phyloP scores from a whole-genome alignment of 2,329 filamentous ascomycete genomes.

The Cucurbitaria berberidis region DNA sequence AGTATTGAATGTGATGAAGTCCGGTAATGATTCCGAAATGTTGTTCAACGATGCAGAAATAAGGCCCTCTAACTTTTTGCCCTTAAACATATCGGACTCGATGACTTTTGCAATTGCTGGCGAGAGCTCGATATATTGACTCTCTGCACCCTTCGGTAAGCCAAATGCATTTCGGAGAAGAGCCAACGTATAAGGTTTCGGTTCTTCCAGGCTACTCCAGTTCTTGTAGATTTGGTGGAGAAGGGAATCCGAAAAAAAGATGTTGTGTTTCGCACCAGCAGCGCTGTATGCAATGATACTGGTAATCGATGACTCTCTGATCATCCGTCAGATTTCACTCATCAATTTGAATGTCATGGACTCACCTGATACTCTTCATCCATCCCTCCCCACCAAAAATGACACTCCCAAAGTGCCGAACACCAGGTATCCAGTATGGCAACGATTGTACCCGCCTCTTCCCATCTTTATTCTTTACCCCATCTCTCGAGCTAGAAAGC shows the following conservation, averaged over 20 bases:
- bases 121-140: constrained; percentile 27
- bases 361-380: constrained; percentile 52
- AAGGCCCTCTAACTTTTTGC: constrained; percentile 53
- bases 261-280: constrained; percentile 57
- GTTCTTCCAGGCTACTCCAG: constrained; percentile 22
- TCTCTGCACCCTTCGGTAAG: constrained; percentile 29
- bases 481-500: constrained; percentile 28
- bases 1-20: constrained; percentile 64
- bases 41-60: constrained; percentile 36
- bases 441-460: constrained; percentile 54
- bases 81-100: constrained; percentile 55
- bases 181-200: constrained; percentile 25
- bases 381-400: constrained; percentile 54
- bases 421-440: constrained; percentile 66
- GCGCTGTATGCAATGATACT: constrained; percentile 58
- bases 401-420: constrained; percentile 62
- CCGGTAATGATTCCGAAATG: constrained; percentile 55
- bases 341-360: neutral
- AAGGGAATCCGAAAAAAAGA: constrained; percentile 58
- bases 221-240: constrained; percentile 40
- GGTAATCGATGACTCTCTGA: constrained; percentile 45
- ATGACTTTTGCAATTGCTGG: constrained; percentile 41
- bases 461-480: constrained; percentile 31
- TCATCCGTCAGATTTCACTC: constrained; percentile 10
- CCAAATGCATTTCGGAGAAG: constrained; percentile 39